Conservation (phyloP, 768 basidiomycete species). For the Tricholoma terreum region DNA sequence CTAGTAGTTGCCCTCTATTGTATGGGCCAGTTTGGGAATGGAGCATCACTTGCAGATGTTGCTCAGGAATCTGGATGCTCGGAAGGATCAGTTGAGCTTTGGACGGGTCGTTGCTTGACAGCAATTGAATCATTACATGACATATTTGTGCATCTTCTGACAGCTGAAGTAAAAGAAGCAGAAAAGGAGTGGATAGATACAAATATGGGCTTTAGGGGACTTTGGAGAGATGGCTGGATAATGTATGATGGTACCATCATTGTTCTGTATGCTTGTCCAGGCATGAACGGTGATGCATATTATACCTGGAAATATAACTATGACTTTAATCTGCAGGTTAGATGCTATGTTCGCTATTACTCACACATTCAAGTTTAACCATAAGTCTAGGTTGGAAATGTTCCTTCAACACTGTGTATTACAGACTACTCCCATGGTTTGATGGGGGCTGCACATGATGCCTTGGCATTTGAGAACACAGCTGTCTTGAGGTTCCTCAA, state of each 20-base stretch:
- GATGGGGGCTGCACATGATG: conserved; percentile 21
- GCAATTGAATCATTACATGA: conserved; percentile 31
- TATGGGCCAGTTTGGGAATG: conserved; percentile 29
- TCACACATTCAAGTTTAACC: not conserved
- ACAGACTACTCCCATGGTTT: conserved; percentile 19
- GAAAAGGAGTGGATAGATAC: conserved; percentile 36
- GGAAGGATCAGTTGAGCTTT: conserved; percentile 27
- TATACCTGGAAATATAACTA: conserved; percentile 33
- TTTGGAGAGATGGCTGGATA: conserved; percentile 33
- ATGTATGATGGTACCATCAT: conserved; percentile 17
- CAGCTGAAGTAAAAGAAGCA: conserved; percentile 28
- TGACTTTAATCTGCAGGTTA: conserved; percentile 35
- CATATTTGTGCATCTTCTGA: conserved; percentile 24
- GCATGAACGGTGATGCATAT: conserved; percentile 30
- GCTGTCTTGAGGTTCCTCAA: conserved; percentile 11
- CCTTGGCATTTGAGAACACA: conserved; percentile 15
- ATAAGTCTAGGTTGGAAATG: conserved; percentile 10
- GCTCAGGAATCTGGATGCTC: conserved; percentile 24
- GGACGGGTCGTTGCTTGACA: conserved; percentile 24
- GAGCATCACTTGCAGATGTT: conserved; percentile 25
- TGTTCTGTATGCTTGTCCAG: conserved; percentile 9
- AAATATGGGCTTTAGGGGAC: conserved; percentile 26
- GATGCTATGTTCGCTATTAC: too few species aligned
- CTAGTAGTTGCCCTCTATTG: conserved; percentile 28
- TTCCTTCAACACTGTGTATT: conserved; percentile 19